Evolutionary conservation across 768 basidiomycete species (phyloP), one percentile per base, ranked within the genome.

Genomic region (Cystofilobasidium bisporidii): DNA sequence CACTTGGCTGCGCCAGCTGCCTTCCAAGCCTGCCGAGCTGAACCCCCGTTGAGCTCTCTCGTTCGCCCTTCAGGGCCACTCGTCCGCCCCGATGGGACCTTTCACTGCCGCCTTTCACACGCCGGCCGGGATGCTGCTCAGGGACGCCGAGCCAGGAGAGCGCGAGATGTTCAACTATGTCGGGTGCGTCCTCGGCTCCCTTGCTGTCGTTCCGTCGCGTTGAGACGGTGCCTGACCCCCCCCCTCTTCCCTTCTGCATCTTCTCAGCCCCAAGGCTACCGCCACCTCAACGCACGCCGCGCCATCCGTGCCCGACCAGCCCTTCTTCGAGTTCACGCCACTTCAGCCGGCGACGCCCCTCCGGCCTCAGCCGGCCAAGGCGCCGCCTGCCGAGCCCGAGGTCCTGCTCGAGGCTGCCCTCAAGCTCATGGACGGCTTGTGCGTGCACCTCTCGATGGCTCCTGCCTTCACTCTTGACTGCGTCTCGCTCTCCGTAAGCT

Each of bases 371-470:
- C 40, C 40, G 28, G 61, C 61, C 40, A 60, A 33, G 26, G 59
- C 60, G 55, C 60, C 40, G 60, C 62, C 32, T 26, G 58, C 48
- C 40, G 60, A 61, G 20, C 67, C 67, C 1, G 67, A 68, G 15
- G 55, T 68, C 6, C 55, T 68, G 12, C 56, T 68, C 24, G 55
- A 50, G 18, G 61, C 61, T 6, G 67, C 67, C 15, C 28, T 68
- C 28, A 68, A 68, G 55, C 61, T 68, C n/a, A 61, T 68, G 18
- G 67, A 68, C 45, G 67, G 61, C 22, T 68, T 62, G 67, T 68
- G 61, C 62, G 67, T 68, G 4, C n/a, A n/a, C n/a, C n/a, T n/a
- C n/a, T n/a, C n/a, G n/a, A n/a, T n/a, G n/a, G n/a, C 18, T 2
- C 30, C 30, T 24, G 3, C 20, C 15, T 12, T 30, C 41, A n/a